Base-by-base conservation (phyloP, 2,329 filamentous ascomycete genomes). In the Ascochyta fabae region DNA sequence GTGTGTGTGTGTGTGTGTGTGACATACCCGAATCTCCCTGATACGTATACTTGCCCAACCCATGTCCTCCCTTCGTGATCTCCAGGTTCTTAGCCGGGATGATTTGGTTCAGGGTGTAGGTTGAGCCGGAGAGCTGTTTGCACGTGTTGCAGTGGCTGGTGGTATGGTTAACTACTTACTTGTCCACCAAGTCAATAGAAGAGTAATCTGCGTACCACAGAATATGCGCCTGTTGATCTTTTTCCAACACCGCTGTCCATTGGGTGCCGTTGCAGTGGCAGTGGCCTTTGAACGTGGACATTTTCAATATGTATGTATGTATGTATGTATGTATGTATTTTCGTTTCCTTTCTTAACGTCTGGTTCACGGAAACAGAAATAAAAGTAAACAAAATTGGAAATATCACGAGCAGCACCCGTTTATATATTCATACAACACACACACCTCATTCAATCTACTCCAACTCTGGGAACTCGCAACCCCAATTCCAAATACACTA, bases 141-240 rank as follows among this genome's bases (percentile, higher is more conserved):
- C 84, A 86, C 27, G 82, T 83, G 63, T 82, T 77, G 75, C 84
- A 85, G 65, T 85, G 83, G 77, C 82, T 83, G 16, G 6, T 22
- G 24, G 0, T 3, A 7, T 12, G 19, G 19, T 19, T 19, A 16
- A 16, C 16, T 16, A 16, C 16, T 16, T 16, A 16, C 16, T 16
- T 16, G 16, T 16, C 16, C 16, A 16, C 16, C 1, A 16, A 16
- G 16, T 16, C 16, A 16, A 16, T 16, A 16, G 16, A 16, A 16
- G 16, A 16, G 16, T 16, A 16, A 19, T 19, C 19, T 19, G 19
- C 75, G 50, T 78, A 78, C 76, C 78, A 81, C 10, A 80, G 73
- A 53, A 81, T 75, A 65, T 80, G 78, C 19, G 69, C 72, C 75
- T 66, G 71, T 68, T 76, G 78, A 34, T 80, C 79, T 26, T 77